Conservation (phyloP, 2,329 filamentous ascomycete species). For the Leptosphaerulina australis region DNA sequence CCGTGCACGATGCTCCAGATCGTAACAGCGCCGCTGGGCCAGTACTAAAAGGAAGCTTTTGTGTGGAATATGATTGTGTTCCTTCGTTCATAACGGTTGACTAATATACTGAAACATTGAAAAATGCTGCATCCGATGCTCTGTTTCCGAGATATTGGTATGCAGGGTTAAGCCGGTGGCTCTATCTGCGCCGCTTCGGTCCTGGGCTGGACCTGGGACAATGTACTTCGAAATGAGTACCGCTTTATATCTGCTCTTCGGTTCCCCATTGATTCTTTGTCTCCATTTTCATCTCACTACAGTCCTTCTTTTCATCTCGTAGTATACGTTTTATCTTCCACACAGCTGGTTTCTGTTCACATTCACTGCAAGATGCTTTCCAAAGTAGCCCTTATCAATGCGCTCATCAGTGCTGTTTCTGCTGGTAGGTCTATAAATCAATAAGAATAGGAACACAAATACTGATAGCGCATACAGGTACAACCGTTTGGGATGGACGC, state of each 20-base stretch:
- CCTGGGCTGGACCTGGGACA: conserved; percentile 16
- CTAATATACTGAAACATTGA: conserved; percentile 15
- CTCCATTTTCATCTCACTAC: conserved; percentile 20
- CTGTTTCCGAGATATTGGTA: conserved; percentile 28
- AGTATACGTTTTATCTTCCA: conserved; percentile 20
- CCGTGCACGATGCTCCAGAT: conserved; percentile 10
- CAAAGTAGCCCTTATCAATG: conserved; percentile 39
- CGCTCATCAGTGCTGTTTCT: conserved; percentile 42
- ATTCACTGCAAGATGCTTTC: conserved; percentile 39
- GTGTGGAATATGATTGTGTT: conserved; percentile 26
- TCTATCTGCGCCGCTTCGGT: conserved; percentile 16
- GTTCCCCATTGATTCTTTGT: neutral
- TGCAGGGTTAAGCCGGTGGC: conserved; percentile 22
- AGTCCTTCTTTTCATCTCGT: conserved; percentile 30
- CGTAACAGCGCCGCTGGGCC: conserved; percentile 25
- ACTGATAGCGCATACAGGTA: conserved; percentile 38
- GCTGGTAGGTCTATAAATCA: conserved; percentile 26
- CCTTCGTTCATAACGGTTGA: conserved; percentile 21
- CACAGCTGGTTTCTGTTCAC: conserved; percentile 34
- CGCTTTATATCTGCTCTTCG: conserved; percentile 16
- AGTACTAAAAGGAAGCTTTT: conserved; percentile 23
- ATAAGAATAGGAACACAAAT: no score
- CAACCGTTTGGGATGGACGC: conserved; percentile 68
- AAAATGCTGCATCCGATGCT: conserved; percentile 22
- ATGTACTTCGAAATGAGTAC: conserved; percentile 12